Evolutionary conservation across 176 grass and related monocot genomes (phyloP).

Genomic region (Musa acuminata): DNA sequence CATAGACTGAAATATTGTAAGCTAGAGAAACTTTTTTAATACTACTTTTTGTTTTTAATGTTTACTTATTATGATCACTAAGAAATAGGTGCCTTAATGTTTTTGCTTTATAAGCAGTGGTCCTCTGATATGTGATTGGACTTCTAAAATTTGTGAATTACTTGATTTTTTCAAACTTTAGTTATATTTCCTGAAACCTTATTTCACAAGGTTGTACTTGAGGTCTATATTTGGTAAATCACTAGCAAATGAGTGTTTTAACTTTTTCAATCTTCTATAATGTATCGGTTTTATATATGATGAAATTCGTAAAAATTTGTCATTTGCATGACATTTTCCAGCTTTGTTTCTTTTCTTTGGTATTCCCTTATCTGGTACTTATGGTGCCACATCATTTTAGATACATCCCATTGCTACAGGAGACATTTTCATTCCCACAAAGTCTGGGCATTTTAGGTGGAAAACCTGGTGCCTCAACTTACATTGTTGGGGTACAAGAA

Average conservation of each 20-base stretch:
- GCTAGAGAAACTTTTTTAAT: no score
- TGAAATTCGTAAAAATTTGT: not conserved
- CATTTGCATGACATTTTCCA: not conserved
- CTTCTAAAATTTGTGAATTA: not conserved
- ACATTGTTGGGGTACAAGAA: conserved; percentile 90
- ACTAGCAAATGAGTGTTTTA: not conserved
- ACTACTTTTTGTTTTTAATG: not conserved
- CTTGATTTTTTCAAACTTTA: not conserved
- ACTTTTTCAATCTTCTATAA: not conserved
- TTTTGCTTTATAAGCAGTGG: not conserved
- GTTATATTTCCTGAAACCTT: not conserved
- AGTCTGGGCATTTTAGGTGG: conserved; percentile 97
- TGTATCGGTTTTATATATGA: not conserved
- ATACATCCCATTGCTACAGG: conserved; percentile 83
- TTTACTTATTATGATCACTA: not conserved
- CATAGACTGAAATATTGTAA: no score
- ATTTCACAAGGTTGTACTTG: not conserved
- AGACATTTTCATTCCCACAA: conserved; percentile 95
- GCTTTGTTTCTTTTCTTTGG: not conserved
- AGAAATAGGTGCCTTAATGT: not conserved
- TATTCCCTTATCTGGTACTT: not conserved
- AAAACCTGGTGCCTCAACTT: conserved; percentile 90
- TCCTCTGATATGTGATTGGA: not conserved
- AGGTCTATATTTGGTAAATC: not conserved
- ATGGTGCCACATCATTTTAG: conserved; percentile 28